Conservation (phyloP, 1,284 basidiomycete species). For the Rhodotorula sp. region DNA sequence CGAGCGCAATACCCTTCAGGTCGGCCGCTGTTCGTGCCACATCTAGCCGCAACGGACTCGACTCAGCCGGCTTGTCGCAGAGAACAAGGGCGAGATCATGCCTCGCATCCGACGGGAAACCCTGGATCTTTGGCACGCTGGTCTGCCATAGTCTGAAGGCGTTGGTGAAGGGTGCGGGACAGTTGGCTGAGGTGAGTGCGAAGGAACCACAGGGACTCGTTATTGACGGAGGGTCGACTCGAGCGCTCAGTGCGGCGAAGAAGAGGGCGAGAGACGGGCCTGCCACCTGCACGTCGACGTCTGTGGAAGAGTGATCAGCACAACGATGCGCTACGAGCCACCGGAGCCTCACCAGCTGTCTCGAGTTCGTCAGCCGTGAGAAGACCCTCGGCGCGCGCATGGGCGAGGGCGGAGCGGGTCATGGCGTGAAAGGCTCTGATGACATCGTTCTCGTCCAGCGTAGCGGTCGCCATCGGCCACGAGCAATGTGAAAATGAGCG, state of each 20-base stretch:
- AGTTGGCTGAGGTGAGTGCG: slow-evolving; percentile 59
- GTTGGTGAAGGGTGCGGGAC: slow-evolving; percentile 61
- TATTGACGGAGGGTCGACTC: slow-evolving; percentile 62
- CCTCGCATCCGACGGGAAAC: slow-evolving; percentile 61
- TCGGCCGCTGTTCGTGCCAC: slow-evolving; percentile 21
- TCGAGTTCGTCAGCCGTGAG: slow-evolving; percentile 71
- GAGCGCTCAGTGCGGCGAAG: slow-evolving; percentile 65
- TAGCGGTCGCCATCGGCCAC: too few relatives aligned
- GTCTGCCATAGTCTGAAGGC: slow-evolving; percentile 71
- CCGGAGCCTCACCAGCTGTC: slow-evolving; percentile 63
- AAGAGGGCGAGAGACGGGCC: slow-evolving; percentile 67
- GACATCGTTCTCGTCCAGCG: slow-evolving; percentile 62
- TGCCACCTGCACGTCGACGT: slow-evolving; percentile 41
- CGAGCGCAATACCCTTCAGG: slow-evolving; percentile 30
- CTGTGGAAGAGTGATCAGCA: slow-evolving; percentile 2
- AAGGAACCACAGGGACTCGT: slow-evolving; percentile 57
- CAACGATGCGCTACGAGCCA: too few relatives aligned
- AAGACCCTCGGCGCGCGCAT: slow-evolving; percentile 69
- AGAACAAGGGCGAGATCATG: slow-evolving; percentile 76
- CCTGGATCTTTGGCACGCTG: slow-evolving; percentile 64
- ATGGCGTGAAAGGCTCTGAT: slow-evolving; percentile 75
- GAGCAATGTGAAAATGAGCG: not conserved
- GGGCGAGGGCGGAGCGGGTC: slow-evolving; percentile 68
- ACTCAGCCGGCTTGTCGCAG: slow-evolving; percentile 59
- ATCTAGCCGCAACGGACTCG: slow-evolving; percentile 24